Evolutionary conservation across 2,329 filamentous ascomycete species (phyloP).

Genomic region (Alternaria arbusti): DNA sequence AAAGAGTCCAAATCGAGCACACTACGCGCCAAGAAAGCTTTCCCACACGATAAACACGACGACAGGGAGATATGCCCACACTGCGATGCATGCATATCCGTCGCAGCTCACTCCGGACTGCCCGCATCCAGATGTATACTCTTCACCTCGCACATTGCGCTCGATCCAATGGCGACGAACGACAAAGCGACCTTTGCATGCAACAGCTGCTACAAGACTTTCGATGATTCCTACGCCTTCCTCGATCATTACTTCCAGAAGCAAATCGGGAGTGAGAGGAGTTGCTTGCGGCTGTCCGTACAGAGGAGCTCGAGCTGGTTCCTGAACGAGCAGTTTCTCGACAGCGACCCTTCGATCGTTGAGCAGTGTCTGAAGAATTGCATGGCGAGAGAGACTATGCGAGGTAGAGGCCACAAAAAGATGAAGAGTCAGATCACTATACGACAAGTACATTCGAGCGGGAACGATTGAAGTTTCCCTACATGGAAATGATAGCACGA

Average conservation of each 20-base stretch:
- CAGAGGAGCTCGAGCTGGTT: constrained; percentile 20
- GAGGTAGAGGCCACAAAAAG: constrained; percentile 24
- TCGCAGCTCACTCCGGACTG: constrained; percentile 41
- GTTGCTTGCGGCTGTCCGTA: constrained; percentile 27
- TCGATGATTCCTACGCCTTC: constrained; percentile 45
- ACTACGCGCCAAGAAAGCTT: constrained; percentile 35
- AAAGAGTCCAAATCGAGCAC: constrained; percentile 21
- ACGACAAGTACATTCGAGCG: constrained; percentile 16
- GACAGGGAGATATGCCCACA: constrained; percentile 43
- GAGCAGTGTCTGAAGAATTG: constrained; percentile 44
- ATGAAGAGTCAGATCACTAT: constrained; percentile 22
- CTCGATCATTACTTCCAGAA: constrained; percentile 46
- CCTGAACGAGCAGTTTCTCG: constrained; percentile 23
- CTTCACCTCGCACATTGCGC: constrained; percentile 37
- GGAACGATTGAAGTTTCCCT: neutral
- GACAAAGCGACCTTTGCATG: constrained; percentile 41
- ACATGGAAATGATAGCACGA: neutral
- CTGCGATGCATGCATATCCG: constrained; percentile 39
- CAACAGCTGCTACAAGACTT: constrained; percentile 45
- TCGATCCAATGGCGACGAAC: constrained; percentile 4
- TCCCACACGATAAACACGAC: constrained; percentile 38
- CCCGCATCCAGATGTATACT: constrained; percentile 39
- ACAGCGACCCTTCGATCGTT: constrained; percentile 33
- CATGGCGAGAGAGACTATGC: constrained; percentile 36
- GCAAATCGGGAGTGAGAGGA: constrained; percentile 40